Percentiles rank a stretch among this genome's conserved stretches.
These are phyloP conservation scores for Mycena olivaceomarginata DNA, from an alignment of 768 basidiomycete genomes.

Conservation along the genomic window DNA sequence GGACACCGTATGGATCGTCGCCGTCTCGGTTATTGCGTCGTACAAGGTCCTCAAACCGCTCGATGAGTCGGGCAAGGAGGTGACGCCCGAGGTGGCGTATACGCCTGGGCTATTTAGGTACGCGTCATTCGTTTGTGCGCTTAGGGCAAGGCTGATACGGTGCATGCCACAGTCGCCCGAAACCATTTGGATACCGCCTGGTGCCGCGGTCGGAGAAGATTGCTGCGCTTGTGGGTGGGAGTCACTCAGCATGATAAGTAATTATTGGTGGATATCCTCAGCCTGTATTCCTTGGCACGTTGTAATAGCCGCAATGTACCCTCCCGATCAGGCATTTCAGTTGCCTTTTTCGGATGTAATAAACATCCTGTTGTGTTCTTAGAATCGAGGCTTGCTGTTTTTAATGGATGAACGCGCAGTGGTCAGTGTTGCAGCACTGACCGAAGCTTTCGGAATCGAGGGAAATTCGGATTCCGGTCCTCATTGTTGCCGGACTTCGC, in stretches of 20 bases:
- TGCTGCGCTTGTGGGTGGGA: not conserved
- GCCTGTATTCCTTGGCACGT: too few relatives aligned
- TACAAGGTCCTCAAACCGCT: constrained; percentile 62
- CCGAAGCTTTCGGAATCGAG: too few relatives aligned
- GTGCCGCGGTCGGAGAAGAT: constrained; percentile 20
- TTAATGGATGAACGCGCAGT: too few relatives aligned
- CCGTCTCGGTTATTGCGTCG: constrained; percentile 63
- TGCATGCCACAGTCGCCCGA: constrained; percentile 12
- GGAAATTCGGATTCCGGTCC: too few relatives aligned
- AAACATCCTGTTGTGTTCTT: too few relatives aligned
- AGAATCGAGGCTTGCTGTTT: too few relatives aligned
- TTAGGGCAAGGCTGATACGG: not conserved
- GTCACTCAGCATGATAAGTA: not conserved
- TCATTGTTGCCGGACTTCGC: too few relatives aligned
- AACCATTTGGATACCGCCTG: constrained; percentile 20
- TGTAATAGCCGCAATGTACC: too few relatives aligned
- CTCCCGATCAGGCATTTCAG: too few relatives aligned
- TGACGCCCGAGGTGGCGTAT: constrained; percentile 58
- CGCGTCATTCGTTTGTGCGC: constrained; percentile 40
- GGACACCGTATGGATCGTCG: constrained; percentile 65
- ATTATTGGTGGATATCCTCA: too few relatives aligned
- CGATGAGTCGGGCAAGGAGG: constrained; percentile 56
- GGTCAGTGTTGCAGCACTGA: too few relatives aligned
- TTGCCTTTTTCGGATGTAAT: too few relatives aligned
- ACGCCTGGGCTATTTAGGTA: constrained; percentile 65